phyloP scores from a whole-genome alignment of 1,139 yeast genomes.

The Pneumocystis carinii region DNA sequence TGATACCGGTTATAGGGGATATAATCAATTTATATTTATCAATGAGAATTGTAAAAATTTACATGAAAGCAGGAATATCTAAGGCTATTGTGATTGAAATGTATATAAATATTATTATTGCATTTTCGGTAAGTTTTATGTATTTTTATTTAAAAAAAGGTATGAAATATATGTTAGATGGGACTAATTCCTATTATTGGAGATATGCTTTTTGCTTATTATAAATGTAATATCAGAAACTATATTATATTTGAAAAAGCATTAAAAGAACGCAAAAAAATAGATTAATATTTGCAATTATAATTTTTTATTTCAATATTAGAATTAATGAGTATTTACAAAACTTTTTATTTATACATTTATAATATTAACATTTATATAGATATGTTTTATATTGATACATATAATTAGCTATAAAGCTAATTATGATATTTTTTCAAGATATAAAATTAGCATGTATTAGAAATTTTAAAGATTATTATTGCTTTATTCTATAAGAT shows the following conservation, averaged over 20 bases:
- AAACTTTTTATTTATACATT: background rate
- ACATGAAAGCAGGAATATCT: slow-evolving; percentile 44
- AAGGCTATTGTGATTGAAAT: slow-evolving; percentile 33
- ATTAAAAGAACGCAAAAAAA: background rate
- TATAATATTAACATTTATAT: background rate
- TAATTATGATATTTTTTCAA: background rate
- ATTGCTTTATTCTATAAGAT: slow-evolving; percentile 6
- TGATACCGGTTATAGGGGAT: slow-evolving; percentile 56
- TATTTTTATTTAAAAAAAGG: background rate
- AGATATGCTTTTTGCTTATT: slow-evolving; percentile 39
- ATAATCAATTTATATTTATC: slow-evolving; percentile 38
- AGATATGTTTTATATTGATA: background rate
- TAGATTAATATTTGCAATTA: background rate
- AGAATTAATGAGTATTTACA: background rate
- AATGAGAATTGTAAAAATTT: slow-evolving; percentile 34
- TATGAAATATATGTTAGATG: slow-evolving; percentile 20
- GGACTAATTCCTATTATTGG: slow-evolving; percentile 59
- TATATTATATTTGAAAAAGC: slow-evolving; percentile 41
- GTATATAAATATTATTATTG: slow-evolving; percentile 50
- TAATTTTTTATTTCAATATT: background rate
- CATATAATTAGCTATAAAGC: background rate
- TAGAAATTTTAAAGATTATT: background rate
- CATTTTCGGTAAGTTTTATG: slow-evolving; percentile 53
- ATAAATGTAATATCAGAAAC: slow-evolving; percentile 63
- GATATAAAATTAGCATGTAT: background rate